These are phyloP conservation scores for Auriscalpium microsporum DNA, from an alignment of 768 basidiomycete genomes.

Conservation along the genomic window DNA sequence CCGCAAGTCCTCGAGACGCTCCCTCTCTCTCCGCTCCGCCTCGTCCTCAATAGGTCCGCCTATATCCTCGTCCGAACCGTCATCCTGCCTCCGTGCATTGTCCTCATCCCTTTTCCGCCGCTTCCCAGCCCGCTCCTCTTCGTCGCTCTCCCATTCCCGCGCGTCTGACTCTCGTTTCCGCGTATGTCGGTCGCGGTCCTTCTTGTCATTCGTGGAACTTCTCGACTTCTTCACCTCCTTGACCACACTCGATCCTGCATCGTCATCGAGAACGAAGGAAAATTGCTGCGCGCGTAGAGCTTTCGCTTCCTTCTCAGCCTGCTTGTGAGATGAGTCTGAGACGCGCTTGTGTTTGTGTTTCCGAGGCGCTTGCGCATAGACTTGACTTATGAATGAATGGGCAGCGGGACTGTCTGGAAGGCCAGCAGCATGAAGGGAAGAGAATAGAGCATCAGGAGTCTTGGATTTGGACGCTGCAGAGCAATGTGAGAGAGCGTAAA, in stretches of 20 bases:
- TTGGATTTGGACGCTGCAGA: slow-evolving; percentile 71
- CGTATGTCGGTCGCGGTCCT: slow-evolving; percentile 49
- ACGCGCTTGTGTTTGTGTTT: slow-evolving; percentile 64
- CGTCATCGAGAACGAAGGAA: slow-evolving; percentile 78
- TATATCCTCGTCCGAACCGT: slow-evolving; percentile 30
- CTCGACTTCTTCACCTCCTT: slow-evolving; percentile 24
- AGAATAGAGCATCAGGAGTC: slow-evolving; percentile 68
- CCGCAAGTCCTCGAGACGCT: slow-evolving; percentile 67
- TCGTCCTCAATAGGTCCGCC: slow-evolving; percentile 60
- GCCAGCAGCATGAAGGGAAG: slow-evolving; percentile 66
- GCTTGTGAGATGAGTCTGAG: slow-evolving; percentile 41
- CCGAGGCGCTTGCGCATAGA: slow-evolving; percentile 70
- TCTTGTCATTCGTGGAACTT: slow-evolving; percentile 39
- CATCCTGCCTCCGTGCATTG: slow-evolving; percentile 14
- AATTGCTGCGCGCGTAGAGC: slow-evolving; percentile 65
- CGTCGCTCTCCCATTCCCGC: slow-evolving; percentile 87
- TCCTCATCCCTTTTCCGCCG: slow-evolving; percentile 46
- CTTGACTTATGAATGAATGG: slow-evolving; percentile 69
- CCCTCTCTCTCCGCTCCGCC: slow-evolving; percentile 57
- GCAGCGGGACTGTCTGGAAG: slow-evolving; percentile 75
- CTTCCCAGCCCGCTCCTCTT: slow-evolving; percentile 70
- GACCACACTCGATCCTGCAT: slow-evolving; percentile 35
- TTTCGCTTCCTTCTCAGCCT: slow-evolving; percentile 70
- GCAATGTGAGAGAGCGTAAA: slow-evolving; percentile 2
- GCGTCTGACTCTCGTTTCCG: slow-evolving; percentile 77